phyloP scores from a whole-genome alignment of 108 stramenopile genomes.

The Pseudonitzschia multiseries region DNA sequence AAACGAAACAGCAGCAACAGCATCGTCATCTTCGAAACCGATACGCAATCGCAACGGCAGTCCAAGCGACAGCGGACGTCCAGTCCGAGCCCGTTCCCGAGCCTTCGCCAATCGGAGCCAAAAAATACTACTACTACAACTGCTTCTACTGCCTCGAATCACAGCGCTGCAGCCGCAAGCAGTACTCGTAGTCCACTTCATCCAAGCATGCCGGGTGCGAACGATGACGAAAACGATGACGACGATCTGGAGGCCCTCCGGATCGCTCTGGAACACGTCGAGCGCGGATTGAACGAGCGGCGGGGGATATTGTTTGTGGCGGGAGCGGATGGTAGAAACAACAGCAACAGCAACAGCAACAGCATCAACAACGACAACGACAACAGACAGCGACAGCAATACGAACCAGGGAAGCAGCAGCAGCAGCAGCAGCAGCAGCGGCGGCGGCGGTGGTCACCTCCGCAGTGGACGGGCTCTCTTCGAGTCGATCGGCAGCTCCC shows the following conservation, averaged over 20 bases:
- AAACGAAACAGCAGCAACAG: not conserved
- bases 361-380: not conserved
- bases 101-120: not conserved
- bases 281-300: constrained; percentile 13
- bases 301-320: constrained; percentile 4
- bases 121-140: not conserved
- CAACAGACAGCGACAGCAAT: not conserved
- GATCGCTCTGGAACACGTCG: constrained; percentile 8
- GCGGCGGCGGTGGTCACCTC: not conserved
- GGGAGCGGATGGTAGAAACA: not conserved
- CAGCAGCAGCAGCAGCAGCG: too few species aligned
- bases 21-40: not conserved
- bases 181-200: not conserved
- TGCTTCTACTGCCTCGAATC: not conserved
- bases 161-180: not conserved
- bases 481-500: constrained; percentile 53
- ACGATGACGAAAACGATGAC: not conserved
- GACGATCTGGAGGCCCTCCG: constrained; percentile 3
- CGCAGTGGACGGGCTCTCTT: constrained; percentile 45
- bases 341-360: not conserved
- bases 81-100: not conserved
- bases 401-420: not conserved
- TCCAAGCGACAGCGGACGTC: not conserved
- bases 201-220: not conserved
- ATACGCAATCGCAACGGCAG: not conserved